phyloP scores from a whole-genome alignment of 2,329 filamentous ascomycete genomes.

The Venturia pyrina region DNA sequence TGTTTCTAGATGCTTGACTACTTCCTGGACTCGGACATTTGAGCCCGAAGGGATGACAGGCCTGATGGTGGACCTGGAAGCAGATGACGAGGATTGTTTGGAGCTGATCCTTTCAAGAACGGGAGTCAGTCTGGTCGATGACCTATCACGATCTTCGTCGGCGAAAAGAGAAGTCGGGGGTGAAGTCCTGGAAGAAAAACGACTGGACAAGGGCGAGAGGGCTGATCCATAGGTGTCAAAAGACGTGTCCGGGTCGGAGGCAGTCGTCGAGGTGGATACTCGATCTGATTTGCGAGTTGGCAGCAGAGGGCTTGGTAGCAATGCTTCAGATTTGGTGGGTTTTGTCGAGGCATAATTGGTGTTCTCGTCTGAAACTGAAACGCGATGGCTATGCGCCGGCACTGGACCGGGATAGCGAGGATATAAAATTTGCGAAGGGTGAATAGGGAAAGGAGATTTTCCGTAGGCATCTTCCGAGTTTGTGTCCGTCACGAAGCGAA shows the following conservation, averaged over 20 bases:
- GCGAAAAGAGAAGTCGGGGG: conserved; percentile 26
- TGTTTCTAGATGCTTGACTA: conserved; percentile 10
- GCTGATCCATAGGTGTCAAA: conserved; percentile 21
- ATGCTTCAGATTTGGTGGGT: conserved; percentile 19
- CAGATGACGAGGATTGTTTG: background rate
- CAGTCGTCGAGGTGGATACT: conserved; percentile 28
- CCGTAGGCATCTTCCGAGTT: conserved; percentile 25
- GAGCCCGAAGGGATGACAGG: conserved; percentile 25
- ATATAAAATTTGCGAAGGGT: conserved; percentile 29
- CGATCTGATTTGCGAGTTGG: conserved; percentile 25
- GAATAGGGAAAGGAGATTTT: conserved; percentile 29
- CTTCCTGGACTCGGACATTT: conserved; percentile 19
- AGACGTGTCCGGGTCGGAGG: conserved; percentile 25
- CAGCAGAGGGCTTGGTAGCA: conserved; percentile 25
- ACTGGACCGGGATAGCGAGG: conserved; percentile 20
- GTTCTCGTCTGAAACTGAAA: conserved; percentile 28
- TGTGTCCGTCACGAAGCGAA: conserved; percentile 30
- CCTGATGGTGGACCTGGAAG: conserved; percentile 22
- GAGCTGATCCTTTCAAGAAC: conserved; percentile 4
- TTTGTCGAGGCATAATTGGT: conserved; percentile 30
- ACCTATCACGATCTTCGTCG: background rate
- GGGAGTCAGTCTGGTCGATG: background rate
- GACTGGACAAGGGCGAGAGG: conserved; percentile 26
- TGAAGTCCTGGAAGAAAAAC: conserved; percentile 30
- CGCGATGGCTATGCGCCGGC: conserved; percentile 29